Percentiles rank a stretch among this genome's conserved stretches.
These are phyloP conservation scores for Bipolaris oryzae DNA, from an alignment of 2,329 filamentous ascomycete species.

Conservation along the genomic window DNA sequence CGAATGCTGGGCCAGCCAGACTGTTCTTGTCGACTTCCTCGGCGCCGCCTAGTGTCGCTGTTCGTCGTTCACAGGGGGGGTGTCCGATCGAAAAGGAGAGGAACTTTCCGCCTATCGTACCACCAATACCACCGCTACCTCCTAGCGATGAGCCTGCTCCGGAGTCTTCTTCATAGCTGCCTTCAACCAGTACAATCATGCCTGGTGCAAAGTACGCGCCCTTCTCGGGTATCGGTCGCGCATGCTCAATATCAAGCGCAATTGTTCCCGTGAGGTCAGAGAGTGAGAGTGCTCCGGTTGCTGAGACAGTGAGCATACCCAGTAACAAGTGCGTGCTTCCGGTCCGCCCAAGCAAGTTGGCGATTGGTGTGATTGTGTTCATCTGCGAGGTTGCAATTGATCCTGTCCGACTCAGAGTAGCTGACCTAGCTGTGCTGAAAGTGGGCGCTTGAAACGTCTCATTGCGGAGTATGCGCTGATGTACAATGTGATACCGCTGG, in stretches of 20 bases:
- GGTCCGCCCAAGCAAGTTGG: slow-evolving; percentile 75
- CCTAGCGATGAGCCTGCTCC: slow-evolving; percentile 64
- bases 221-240: slow-evolving; percentile 80
- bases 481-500: slow-evolving; percentile 88
- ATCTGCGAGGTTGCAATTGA: slow-evolving; percentile 60
- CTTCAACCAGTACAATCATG: slow-evolving; percentile 94
- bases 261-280: slow-evolving; percentile 90
- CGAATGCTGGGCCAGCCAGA: slow-evolving; percentile 63
- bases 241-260: slow-evolving; percentile 78
- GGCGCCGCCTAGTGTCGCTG: slow-evolving; percentile 75
- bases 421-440: slow-evolving; percentile 64
- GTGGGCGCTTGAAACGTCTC: slow-evolving; percentile 88
- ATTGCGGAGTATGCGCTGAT: slow-evolving; percentile 89
- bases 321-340: slow-evolving; percentile 85
- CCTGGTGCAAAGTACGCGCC: slow-evolving; percentile 93
- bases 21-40: slow-evolving; percentile 52
- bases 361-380: slow-evolving; percentile 88
- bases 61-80: slow-evolving; percentile 85
- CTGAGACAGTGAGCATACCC: slow-evolving; percentile 79
- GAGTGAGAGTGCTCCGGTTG: slow-evolving; percentile 80
- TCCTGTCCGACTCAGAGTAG: slow-evolving; percentile 62
- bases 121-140: slow-evolving; percentile 81
- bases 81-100: slow-evolving; percentile 89
- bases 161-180: slow-evolving; percentile 92
- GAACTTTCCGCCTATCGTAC: slow-evolving; percentile 89